Base-by-base conservation (phyloP, 169 alveolate genomes). In the Cystoisospora suis region DNA sequence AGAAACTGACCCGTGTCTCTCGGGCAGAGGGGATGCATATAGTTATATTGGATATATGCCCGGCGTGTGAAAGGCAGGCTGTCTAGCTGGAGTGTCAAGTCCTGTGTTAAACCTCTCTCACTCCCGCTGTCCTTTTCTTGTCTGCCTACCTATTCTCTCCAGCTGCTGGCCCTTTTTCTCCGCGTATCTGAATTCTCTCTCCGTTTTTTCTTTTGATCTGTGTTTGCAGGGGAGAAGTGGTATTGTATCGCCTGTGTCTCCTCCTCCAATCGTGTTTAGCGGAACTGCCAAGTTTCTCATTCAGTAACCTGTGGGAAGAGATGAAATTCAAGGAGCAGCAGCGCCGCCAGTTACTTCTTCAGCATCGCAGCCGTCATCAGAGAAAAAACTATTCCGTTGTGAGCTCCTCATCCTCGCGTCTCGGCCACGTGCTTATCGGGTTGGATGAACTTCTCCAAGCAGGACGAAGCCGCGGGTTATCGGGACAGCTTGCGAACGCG, bases 251-350 rank as follows among this genome's bases (percentile, higher is more conserved):
- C 38, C 83, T 72, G 58, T 72, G 83, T 38, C 83, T 72, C 34
- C 83, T 40, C 7, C 83, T 72, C 83, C 58, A 72, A 56, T 34
- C 83, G 49, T 72, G 36, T 38, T 40, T 27, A 29, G 53, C 47
- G 3, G 83, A 72, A 38, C 83, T 34, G 32, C 20, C 83, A 9
- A 38, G 56, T 38, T 40, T 53, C 0, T 36, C 56, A 5, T 72
- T 72, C 53, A 72, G 83, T 53, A 72, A 72, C 20, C 27, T 72
- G 83, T 72, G 83, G 83, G 83, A 72, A 9, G 83, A 72, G 45
- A 72, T 72, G 83, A 29, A 72, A 6, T 72, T 72, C 56, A 72
- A 36, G 53, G 83, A 72, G 53, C 83, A 38, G 1, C 83, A 72
- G 56, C 38, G 53, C 27, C 83, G 53, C 40, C 83, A 72, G 42